These are phyloP conservation scores for Lentinula boryana DNA, from an alignment of 768 basidiomycete genomes.

Conservation along the genomic window DNA sequence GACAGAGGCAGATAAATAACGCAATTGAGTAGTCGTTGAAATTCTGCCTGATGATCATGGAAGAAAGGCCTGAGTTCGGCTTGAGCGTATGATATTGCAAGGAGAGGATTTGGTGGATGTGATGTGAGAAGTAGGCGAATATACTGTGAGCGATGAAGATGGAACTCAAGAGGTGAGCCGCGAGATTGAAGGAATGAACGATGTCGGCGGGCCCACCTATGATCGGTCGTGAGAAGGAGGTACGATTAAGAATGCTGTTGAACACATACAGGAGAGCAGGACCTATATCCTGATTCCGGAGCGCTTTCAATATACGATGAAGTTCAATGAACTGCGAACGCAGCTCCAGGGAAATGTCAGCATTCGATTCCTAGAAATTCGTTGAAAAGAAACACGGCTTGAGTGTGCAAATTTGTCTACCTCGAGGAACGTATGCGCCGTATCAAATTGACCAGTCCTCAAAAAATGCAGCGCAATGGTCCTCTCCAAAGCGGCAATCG, in stretches of 20 bases:
- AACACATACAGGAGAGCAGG: slow-evolving; percentile 71
- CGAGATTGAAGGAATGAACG: slow-evolving; percentile 58
- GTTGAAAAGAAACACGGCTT: slow-evolving; percentile 5
- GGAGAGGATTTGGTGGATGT: slow-evolving; percentile 47
- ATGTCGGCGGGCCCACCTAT: slow-evolving; percentile 78
- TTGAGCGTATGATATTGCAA: slow-evolving; percentile 74
- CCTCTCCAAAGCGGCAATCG: slow-evolving; percentile 56
- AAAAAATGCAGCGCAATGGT: slow-evolving; percentile 74
- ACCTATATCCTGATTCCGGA: slow-evolving; percentile 58
- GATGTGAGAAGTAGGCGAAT: slow-evolving; percentile 68
- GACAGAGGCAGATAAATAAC: slow-evolving; percentile 64
- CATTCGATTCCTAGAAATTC: slow-evolving; percentile 54
- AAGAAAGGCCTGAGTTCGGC: slow-evolving; percentile 59
- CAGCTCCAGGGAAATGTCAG: slow-evolving; percentile 46
- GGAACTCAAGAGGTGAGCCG: slow-evolving; percentile 81
- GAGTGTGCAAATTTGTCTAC: slow-evolving; percentile 30
- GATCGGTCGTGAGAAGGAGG: not conserved
- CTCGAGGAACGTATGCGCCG: slow-evolving; percentile 68
- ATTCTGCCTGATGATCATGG: slow-evolving; percentile 51
- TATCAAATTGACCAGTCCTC: slow-evolving; percentile 75
- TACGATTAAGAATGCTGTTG: slow-evolving; percentile 2
- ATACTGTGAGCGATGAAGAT: slow-evolving; percentile 88
- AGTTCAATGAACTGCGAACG: slow-evolving; percentile 60
- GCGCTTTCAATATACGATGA: slow-evolving; percentile 63
- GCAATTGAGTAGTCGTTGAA: slow-evolving; percentile 66